A percentile compares a stretch with the other conserved stretches of the same genome.
These are phyloP conservation scores for Rozella allomycis DNA, from an alignment of 371 early-diverging fungal species.

Conservation along the genomic window DNA sequence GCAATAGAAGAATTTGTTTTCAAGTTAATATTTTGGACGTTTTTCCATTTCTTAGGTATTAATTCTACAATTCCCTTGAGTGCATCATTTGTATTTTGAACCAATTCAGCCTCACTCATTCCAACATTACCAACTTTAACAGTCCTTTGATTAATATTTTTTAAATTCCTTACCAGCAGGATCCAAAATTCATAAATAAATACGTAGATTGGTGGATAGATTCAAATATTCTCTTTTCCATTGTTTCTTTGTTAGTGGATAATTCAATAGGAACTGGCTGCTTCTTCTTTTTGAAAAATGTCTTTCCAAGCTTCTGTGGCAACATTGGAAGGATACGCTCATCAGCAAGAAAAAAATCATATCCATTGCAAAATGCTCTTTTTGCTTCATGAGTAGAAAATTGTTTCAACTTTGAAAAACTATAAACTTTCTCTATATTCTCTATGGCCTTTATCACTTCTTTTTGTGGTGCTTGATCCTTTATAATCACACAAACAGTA, in stretches of 20 bases:
- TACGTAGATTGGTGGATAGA: neutral
- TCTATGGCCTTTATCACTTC: no score
- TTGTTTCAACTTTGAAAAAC: no score
- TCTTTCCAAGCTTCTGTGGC: constrained; percentile 58
- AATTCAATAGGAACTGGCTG: constrained; percentile 8
- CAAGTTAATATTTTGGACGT: constrained; percentile 51
- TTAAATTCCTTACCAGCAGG: neutral
- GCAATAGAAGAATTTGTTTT: constrained; percentile 53
- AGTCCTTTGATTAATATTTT: constrained; percentile 6
- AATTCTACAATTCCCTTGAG: constrained; percentile 29
- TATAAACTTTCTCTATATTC: no score
- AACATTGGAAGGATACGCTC: constrained; percentile 44
- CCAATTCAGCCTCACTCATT: constrained; percentile 31
- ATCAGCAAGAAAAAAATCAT: constrained; percentile 68
- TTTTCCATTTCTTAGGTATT: constrained; percentile 46
- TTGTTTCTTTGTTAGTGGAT: neutral
- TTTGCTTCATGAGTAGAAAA: constrained; percentile 60
- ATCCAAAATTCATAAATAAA: neutral
- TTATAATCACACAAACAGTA: no score
- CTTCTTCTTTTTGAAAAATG: constrained; percentile 69
- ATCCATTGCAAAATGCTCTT: constrained; percentile 40
- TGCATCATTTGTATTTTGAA: constrained; percentile 46
- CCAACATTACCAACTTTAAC: constrained; percentile 44
- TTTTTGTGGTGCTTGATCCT: no score
- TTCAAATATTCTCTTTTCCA: neutral